Evolutionary conservation across 1,139 yeast genomes (phyloP).

Genomic region (Zygoascus meyerae): DNA sequence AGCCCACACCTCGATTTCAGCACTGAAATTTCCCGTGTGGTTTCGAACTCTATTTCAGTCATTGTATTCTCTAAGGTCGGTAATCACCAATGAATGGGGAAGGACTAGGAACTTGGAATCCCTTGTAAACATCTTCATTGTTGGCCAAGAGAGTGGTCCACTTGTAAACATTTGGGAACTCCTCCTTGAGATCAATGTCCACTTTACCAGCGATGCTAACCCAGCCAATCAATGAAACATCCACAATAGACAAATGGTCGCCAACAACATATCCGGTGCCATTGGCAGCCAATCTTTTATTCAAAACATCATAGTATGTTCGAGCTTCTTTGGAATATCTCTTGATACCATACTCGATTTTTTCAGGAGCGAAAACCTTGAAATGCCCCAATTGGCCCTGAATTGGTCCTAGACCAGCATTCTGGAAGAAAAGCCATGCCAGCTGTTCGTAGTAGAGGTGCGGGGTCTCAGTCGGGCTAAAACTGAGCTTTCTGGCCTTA

Average conservation of each 20-base stretch:
- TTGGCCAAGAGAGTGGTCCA: constrained; percentile 56
- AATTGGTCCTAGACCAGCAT: constrained; percentile 98
- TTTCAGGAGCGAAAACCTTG: constrained; percentile 80
- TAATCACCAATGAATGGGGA: neutral
- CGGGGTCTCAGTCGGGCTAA: constrained; percentile 68
- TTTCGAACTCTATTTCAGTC: too few relatives aligned
- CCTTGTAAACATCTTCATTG: constrained; percentile 23
- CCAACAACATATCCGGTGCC: constrained; percentile 87
- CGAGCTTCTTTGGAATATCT: constrained; percentile 90
- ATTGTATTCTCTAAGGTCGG: neutral
- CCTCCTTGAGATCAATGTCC: constrained; percentile 79
- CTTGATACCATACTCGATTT: constrained; percentile 83
- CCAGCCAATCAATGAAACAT: constrained; percentile 92
- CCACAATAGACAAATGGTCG: constrained; percentile 85
- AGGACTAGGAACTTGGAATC: constrained; percentile 1
- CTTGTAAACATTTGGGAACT: constrained; percentile 91
- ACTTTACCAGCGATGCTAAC: constrained; percentile 89
- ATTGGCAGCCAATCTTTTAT: constrained; percentile 85
- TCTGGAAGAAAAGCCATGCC: constrained; percentile 90
- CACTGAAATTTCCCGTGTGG: too few relatives aligned
- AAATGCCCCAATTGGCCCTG: constrained; percentile 95
- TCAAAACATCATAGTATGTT: constrained; percentile 87
- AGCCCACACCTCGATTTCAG: too few relatives aligned
- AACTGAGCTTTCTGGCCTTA: constrained; percentile 58
- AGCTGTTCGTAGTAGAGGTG: constrained; percentile 80